Conservation (phyloP, 2,329 filamentous ascomycete species). For the Zelopaecilomyces penicillatus region DNA sequence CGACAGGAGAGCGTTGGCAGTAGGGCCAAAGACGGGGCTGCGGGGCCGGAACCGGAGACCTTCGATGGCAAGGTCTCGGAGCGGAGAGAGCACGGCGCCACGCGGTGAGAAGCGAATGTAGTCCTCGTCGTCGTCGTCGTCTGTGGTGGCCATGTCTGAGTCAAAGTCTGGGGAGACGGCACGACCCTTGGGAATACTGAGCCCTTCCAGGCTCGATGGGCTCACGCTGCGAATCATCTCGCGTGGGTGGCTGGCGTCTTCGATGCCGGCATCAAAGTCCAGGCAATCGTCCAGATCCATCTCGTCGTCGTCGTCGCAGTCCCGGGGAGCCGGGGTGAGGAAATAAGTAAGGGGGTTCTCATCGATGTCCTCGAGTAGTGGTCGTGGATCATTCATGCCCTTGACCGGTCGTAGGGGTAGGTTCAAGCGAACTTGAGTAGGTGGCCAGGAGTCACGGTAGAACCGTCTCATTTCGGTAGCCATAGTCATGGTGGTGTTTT, state of each 20-base stretch:
- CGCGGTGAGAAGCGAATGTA: conserved; percentile 41
- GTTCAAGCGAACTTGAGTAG: conserved; percentile 40
- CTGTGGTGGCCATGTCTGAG: conserved; percentile 34
- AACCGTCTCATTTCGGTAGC: conserved; percentile 22
- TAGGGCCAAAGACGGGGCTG: conserved; percentile 24
- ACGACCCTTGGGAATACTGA: conserved; percentile 33
- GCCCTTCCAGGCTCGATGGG: conserved; percentile 46
- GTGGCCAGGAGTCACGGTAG: conserved; percentile 42
- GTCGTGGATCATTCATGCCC: conserved; percentile 30
- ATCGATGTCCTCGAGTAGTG: conserved; percentile 40
- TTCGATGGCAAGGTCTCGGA: conserved; percentile 35
- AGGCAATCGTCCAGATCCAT: conserved; percentile 35
- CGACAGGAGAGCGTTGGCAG: conserved; percentile 22
- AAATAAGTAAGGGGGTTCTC: conserved; percentile 50
- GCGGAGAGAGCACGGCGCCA: conserved; percentile 31
- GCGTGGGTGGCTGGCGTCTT: conserved; percentile 36
- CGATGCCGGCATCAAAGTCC: conserved; percentile 51
- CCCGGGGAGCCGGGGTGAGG: conserved; percentile 39
- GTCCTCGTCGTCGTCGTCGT: conserved; percentile 41
- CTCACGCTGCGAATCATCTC: conserved; percentile 46
- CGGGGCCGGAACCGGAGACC: conserved; percentile 21
- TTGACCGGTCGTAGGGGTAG: conserved; percentile 26
- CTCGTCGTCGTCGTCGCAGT: conserved; percentile 30
- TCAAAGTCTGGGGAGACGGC: conserved; percentile 28
- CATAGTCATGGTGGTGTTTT: conserved; percentile 20